phyloP scores from a whole-genome alignment of 768 basidiomycete species.

The Leccinellum luteum region DNA sequence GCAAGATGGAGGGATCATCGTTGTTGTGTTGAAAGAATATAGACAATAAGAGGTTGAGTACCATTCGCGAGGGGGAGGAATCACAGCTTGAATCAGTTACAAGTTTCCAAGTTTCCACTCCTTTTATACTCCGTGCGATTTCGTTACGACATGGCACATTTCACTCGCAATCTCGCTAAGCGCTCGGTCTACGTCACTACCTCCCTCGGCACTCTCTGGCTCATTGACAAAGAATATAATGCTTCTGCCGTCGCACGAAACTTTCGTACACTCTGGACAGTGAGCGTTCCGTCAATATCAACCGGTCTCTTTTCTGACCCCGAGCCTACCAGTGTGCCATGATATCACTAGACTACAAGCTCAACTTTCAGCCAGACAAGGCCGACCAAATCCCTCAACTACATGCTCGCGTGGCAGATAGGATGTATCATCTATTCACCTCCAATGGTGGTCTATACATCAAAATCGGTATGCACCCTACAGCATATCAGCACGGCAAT shows the following conservation, averaged over 20 bases:
- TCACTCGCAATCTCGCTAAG: conserved; percentile 19
- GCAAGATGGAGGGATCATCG: conserved; percentile 16
- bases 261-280: conserved; percentile 49
- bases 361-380: conserved; percentile 77
- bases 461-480: conserved; percentile 57
- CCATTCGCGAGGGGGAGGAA: conserved; percentile 36
- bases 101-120: neutral
- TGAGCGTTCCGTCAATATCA: conserved; percentile 36
- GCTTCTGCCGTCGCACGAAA: conserved; percentile 49
- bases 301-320: too few species aligned
- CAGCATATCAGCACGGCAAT: neutral
- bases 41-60: conserved; percentile 40
- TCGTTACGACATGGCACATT: neutral
- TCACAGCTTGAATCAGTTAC: neutral
- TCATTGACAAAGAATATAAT: conserved; percentile 43
- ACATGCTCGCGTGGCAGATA: conserved; percentile 80
- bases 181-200: conserved; percentile 24
- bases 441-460: conserved; percentile 86
- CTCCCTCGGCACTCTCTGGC: conserved; percentile 36
- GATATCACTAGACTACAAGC: conserved; percentile 81
- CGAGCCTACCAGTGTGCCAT: conserved; percentile 57
- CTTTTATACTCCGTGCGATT: conserved; percentile 1
- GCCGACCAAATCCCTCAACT: conserved; percentile 72
- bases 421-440: conserved; percentile 73
- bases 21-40: conserved; percentile 37